Conservation (phyloP, 2,329 filamentous ascomycete species). For the Diaporthe caulivora region DNA sequence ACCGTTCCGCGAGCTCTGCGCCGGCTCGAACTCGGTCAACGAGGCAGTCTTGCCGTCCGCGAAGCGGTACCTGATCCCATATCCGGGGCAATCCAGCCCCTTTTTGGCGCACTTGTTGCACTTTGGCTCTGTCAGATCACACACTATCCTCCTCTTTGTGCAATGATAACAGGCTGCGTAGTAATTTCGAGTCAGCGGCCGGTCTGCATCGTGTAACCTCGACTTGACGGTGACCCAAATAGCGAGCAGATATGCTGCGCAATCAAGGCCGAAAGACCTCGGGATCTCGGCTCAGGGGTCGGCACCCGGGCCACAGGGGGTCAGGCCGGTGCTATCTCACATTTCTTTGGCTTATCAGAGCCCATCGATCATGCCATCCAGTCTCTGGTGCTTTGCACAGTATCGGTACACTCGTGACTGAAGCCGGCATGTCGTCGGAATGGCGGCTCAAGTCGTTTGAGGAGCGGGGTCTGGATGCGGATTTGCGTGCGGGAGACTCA, state of each 20-base stretch:
- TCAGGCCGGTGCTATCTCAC: conserved; percentile 12
- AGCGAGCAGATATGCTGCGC: neutral
- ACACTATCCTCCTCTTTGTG: conserved; percentile 39
- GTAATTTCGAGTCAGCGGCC: neutral
- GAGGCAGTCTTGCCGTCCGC: conserved; percentile 24
- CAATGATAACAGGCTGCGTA: conserved; percentile 37
- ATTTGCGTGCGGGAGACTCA: neutral
- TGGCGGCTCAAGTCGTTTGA: neutral
- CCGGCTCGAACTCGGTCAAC: neutral
- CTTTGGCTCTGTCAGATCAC: conserved; percentile 35
- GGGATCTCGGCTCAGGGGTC: conserved; percentile 6
- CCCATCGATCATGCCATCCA: conserved; percentile 29
- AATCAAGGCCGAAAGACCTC: neutral
- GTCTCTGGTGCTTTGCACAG: conserved; percentile 15
- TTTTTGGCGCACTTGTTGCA: conserved; percentile 39
- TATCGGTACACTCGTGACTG: conserved; percentile 2
- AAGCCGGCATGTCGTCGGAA: conserved; percentile 22
- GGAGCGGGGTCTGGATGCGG: conserved; percentile 4
- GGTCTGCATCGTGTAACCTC: neutral
- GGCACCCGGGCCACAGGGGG: neutral
- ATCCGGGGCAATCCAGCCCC: conserved; percentile 37
- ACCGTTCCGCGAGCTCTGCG: neutral
- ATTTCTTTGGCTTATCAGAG: conserved; percentile 36
- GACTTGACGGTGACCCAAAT: neutral
- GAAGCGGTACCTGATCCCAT: conserved; percentile 38